A percentile compares a stretch with the other conserved stretches of the same genome.
These are phyloP conservation scores for Hansenula lynferdii DNA, from an alignment of 1,139 yeast species.

Conservation along the genomic window DNA sequence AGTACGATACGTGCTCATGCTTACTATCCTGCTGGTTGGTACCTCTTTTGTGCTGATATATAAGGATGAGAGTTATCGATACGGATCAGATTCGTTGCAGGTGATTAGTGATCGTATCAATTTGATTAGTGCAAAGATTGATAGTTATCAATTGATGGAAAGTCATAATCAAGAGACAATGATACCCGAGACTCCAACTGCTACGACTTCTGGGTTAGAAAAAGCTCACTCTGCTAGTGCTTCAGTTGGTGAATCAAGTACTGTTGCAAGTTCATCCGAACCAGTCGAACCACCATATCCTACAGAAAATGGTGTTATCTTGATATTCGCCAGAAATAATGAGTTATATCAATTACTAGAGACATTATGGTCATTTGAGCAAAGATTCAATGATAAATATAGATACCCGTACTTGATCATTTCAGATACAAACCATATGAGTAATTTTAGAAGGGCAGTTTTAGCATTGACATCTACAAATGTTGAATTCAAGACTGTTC, in stretches of 20 bases:
- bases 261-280: neutral
- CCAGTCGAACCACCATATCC: neutral
- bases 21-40: neutral
- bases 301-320: slow-evolving; percentile 60
- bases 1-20: neutral
- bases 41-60: neutral
- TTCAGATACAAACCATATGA: slow-evolving; percentile 47
- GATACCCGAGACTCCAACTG: slow-evolving; percentile 2
- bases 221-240: too few relatives aligned
- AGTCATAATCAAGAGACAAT: slow-evolving; percentile 3
- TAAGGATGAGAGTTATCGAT: slow-evolving; percentile 6
- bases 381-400: slow-evolving; percentile 59
- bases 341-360: slow-evolving; percentile 55
- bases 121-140: slow-evolving; percentile 8
- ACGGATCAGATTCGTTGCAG: slow-evolving; percentile 8
- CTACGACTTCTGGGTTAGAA: too few relatives aligned
- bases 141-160: slow-evolving; percentile 8
- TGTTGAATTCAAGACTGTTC: slow-evolving; percentile 41
- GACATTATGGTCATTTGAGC: slow-evolving; percentile 66
- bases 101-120: slow-evolving; percentile 7
- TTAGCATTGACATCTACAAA: slow-evolving; percentile 38
- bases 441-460: slow-evolving; percentile 38
- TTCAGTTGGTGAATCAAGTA: too few relatives aligned
- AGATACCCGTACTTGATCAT: slow-evolving; percentile 72
- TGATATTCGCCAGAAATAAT: slow-evolving; percentile 71